Evolutionary conservation across 129 eudicot genomes (phyloP), one percentile per base, ranked within the genome.

Genomic region (Calendula officinalis): DNA sequence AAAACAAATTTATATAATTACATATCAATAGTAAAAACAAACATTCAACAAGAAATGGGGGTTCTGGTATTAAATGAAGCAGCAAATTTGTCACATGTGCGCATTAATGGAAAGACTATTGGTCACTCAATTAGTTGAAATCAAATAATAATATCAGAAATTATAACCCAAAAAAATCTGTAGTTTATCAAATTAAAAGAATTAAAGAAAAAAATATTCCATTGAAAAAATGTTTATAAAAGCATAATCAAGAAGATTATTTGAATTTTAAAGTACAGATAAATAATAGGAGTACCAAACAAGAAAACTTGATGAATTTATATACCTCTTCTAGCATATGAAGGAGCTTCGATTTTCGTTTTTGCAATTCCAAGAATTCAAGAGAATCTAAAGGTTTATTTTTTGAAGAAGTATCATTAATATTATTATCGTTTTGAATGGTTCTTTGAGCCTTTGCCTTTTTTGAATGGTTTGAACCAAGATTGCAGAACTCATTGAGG

Each of bases 281-380:
- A 44, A 16, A 32, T 22, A 69, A n/a, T 36, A n/a, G n/a, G n/a
- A n/a, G n/a, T n/a, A 17, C 46, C 30, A 45, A 9, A 8, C 5
- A 3, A 8, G 12, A 57, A 30, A 33, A 7, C 2, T 7, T 37
- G 43, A 33, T 44, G 56, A 72, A 41, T 46, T 22, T 33, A 11
- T 33, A 11, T 87, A 94, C 99, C 99, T 94, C 99, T 71, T 94
- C 97, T 32, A 94, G 82, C 95, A 94, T 79, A 47, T 82, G 89
- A 73, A 94, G 84, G 61, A 94, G 76, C 84, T 86, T 94, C 49
- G 87, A 22, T 78, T 94, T 94, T 64, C 95, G 81, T 71, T 82
- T 89, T 56, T 94, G 99, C 77, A 94, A 49, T 47, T 94, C 99
- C 70, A 89, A 60, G 48, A 94, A 78, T 70, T 86, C 95, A 68